Evolutionary conservation across 2,329 filamentous ascomycete species (phyloP), one percentile per base, ranked within the genome.

Genomic region (Emergomyces africanus): DNA sequence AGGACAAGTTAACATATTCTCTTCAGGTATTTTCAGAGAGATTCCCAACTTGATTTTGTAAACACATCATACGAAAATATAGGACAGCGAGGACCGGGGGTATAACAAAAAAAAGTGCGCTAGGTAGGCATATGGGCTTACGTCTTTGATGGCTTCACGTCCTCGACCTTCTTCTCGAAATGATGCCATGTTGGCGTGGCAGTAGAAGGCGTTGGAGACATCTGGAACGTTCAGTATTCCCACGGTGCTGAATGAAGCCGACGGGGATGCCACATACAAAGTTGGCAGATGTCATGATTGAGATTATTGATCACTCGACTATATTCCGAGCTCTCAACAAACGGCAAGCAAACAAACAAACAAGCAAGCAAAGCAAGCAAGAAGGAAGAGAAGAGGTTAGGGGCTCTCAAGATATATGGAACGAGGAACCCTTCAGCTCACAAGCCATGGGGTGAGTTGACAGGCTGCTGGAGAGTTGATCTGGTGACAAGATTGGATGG

Each of bases 21-120:
- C 94, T 87, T 89, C 94, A 99, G 82, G 76, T 44, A 67, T 83
- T 82, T 89, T 97, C 89, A 88, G 94, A 99, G 95, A 99, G 94
- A 99, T 99, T 99, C 94, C 94, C 94, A 99, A 84, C 83, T 96
- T 95, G 86, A 89, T 86, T 85, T 81, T 77, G 54, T 72, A 61
- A 62, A 81, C 79, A 71, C 83, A 89, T 95, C 91, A 95, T 95
- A 84, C 79, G 69, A 68, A n/a, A 64, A 68, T 62, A 37, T 57
- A 59, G 35, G 56, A 57, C 57, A 39, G 61, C 54, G 6, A 28
- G 4, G 6, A 35, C 8, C 5, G 25, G 59, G 25, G n/a, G 1
- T 15, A 54, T 39, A 60, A 54, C n/a, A n/a, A n/a, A n/a, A n/a
- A n/a, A n/a, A n/a, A n/a, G n/a, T n/a, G n/a, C n/a, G n/a, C n/a